Base-by-base conservation (phyloP, 2,329 filamentous ascomycete species). In the Colletotrichum sp. region DNA sequence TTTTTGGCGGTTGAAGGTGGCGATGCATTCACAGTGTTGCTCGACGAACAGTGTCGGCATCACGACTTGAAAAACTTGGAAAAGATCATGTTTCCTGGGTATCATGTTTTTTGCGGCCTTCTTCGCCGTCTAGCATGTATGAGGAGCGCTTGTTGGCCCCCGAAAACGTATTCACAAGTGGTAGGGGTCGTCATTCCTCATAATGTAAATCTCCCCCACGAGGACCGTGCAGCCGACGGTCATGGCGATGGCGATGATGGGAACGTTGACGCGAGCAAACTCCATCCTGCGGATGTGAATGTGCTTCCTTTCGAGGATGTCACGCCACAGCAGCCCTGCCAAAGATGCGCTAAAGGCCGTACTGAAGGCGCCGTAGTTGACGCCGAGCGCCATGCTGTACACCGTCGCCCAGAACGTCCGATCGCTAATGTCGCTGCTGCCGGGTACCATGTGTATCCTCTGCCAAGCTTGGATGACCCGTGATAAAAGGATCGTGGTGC, bases 311-410 rank as follows among this genome's bases (percentile, higher is more conserved):
- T 82, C 84, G 1, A 95, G 87, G 22, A 95, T 95, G 77, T 95
- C 93, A 4, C 92, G 88, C 94, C 94, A 95, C 0, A 95, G 85
- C 11, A 95, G 86, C 2, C 93, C 94, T 2, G 94, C 94, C 2
- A 95, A 83, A 0, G 93, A 94, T 0, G 93, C 93, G 78, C 92
- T 94, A 79, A 95, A 94, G 0, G 93, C 92, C 0, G 91, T 91
- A 80, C 93, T 94, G 81, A 95, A 95, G 0, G 93, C 94, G 6
- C 93, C 93, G 74, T 92, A 95, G 82, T 95, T 95, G 76, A 95
- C 92, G 3, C 93, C 93, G 0, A 95, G 84, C 0, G 93, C 93
- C 92, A 95, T 94, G 82, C 90, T 91, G 82, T 95, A 95, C 0
- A 95, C 90, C 0, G 93, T 94, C 0, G 90, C 93, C 93, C 93